Base-by-base conservation (phyloP, 352 stramenopile species). In the Phytophthora foliorum region DNA sequence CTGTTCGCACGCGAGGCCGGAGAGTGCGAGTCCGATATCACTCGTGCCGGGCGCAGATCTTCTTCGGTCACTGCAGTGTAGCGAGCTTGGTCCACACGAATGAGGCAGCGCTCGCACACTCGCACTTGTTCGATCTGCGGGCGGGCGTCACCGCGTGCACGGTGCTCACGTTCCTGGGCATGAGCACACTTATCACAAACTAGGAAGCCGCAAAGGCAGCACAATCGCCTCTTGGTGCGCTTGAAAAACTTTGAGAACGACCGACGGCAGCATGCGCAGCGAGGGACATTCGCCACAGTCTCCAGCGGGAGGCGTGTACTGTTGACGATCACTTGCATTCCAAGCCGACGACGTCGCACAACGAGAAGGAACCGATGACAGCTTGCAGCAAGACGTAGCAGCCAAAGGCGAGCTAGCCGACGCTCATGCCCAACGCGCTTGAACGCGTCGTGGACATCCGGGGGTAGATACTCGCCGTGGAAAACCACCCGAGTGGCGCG, bases 141-240 rank as follows among this genome's bases (percentile, higher is more conserved):
- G 10, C 58, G 49, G 0, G 39, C 22, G 31, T 78, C 75, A 11
- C 75, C 72, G 17, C 70, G 74, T 42, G 70, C 62, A 2, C 57
- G 66, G n/a, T 79, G 72, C 49, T 82, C 67, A 8, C 79, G 67
- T 39, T 85, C 64, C 67, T 86, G 77, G 25, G 60, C 67, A 13
- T 74, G 58, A 0, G 77, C 81, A 48, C 79, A 89, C 46, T 77
- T 80, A 21, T 85, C 70, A 41, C 80, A 89, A 4, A 86, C 78
- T 36, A 85, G 68, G 51, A 81, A 86, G n/a, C 75, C 78, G 25
- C 80, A 89, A 19, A 82, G 32, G 64, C 72, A 75, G 49, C 80
- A 89, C 22, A 84, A 53, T 0, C 67, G 57, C 67, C 72, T 83
- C 27, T 57, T 66, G 27, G 62, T 57, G 31, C 67, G 72, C 19